Evolutionary conservation across 371 early-diverging fungal genomes (phyloP).

Genomic region (Synchytrium microbalum): DNA sequence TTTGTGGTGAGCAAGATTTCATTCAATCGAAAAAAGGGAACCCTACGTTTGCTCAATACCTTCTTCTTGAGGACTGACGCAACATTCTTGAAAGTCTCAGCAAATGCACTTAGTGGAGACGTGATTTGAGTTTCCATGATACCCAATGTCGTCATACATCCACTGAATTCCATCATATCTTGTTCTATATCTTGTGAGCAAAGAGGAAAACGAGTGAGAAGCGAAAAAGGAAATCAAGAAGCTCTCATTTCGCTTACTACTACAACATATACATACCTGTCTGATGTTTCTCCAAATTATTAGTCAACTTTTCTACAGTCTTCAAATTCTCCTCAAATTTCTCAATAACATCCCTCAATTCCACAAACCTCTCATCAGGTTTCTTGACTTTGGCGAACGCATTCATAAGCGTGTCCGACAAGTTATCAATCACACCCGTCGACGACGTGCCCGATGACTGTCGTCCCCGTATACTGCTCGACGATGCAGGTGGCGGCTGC

Average conservation of each 20-base stretch:
- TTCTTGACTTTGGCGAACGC: conserved; percentile 84
- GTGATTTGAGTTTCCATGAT: conserved; percentile 76
- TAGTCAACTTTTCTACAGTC: conserved; percentile 64
- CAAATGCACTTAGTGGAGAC: conserved; percentile 53
- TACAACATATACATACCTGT: conserved; percentile 42
- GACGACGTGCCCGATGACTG: not conserved
- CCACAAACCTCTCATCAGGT: conserved; percentile 74
- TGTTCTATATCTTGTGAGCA: conserved; percentile 58
- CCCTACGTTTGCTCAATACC: too few relatives aligned
- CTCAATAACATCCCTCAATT: conserved; percentile 68
- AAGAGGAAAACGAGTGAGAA: too few relatives aligned
- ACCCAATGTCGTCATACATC: conserved; percentile 60
- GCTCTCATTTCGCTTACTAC: not conserved
- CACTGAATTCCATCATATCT: conserved; percentile 73
- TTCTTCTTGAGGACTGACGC: conserved; percentile 53
- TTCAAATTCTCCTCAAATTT: conserved; percentile 77
- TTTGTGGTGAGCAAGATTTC: conserved; percentile 13
- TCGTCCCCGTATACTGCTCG: not conserved
- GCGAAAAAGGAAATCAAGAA: too few relatives aligned
- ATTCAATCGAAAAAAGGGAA: conserved; percentile 5
- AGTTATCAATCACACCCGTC: conserved; percentile 61
- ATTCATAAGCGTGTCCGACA: conserved; percentile 84
- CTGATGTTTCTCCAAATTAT: conserved; percentile 67
- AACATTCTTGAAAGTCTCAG: conserved; percentile 51
- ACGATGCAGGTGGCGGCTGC: not conserved